Conservation (phyloP, 306 rosid species). For the Vigna nakashimae region DNA sequence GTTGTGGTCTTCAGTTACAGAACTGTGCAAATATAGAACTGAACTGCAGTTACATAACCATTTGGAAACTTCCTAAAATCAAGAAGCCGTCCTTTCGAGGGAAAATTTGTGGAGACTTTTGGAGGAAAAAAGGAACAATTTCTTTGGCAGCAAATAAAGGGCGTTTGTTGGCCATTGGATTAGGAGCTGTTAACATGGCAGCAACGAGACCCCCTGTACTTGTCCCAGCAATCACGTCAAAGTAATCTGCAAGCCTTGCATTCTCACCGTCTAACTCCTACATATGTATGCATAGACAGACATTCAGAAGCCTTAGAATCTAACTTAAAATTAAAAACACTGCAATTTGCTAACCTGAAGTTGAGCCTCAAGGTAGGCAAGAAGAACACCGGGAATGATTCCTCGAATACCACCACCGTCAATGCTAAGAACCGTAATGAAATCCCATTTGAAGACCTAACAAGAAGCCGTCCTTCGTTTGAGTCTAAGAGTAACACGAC, state of each 20-base stretch:
- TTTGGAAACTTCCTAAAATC: no score
- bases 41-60: no score
- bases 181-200: constrained; percentile 46
- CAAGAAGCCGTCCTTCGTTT: no score
- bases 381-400: constrained; percentile 54
- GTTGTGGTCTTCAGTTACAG: no score
- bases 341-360: constrained; percentile 44
- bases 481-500: no score
- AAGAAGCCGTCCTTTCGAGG: constrained; percentile 1
- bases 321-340: not conserved
- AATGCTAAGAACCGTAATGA: no score
- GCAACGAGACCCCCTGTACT: constrained; percentile 51
- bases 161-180: constrained; percentile 34
- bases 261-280: constrained; percentile 39
- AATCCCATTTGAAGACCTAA: no score
- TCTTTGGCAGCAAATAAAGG: constrained; percentile 50
- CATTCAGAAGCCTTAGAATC: not conserved
- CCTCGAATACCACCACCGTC: no score
- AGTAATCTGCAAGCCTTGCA: constrained; percentile 51
- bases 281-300: not conserved
- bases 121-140: constrained; percentile 36
- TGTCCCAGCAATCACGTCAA: constrained; percentile 54
- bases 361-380: constrained; percentile 45
- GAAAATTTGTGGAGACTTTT: constrained; percentile 40
- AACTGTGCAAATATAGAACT: no score